Percentiles rank a stretch among this genome's conserved stretches.
Conservation (phyloP, 192 early-diverging fungal species). For the Umbelopsis sp. region DNA sequence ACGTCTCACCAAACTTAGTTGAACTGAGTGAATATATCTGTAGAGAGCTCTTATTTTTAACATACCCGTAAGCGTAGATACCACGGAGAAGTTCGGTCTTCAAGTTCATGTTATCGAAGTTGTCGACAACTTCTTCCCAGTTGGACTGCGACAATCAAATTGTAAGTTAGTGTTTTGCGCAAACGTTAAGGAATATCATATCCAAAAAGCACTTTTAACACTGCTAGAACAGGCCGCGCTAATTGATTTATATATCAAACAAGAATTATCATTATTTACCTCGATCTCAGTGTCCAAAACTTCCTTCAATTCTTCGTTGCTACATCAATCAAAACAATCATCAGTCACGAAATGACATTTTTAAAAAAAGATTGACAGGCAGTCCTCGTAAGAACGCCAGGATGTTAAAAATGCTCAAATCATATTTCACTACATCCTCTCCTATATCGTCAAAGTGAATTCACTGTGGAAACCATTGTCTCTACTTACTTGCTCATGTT, state of each 20-base stretch:
- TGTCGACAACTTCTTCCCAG: constrained; percentile 93
- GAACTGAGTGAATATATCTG: background rate
- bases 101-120: constrained; percentile 96
- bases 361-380: too few relatives aligned
- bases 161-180: background rate
- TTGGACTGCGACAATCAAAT: constrained; percentile 67
- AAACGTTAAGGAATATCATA: background rate
- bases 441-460: background rate
- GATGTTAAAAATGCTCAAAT: too few relatives aligned
- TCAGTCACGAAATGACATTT: background rate
- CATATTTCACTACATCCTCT: too few relatives aligned
- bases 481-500: constrained; percentile 20
- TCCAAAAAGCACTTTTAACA: background rate
- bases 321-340: constrained; percentile 2
- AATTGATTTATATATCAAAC: background rate
- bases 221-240: background rate
- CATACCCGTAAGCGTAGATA: constrained; percentile 96
- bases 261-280: background rate
- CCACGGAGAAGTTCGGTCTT: constrained; percentile 91
- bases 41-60: constrained; percentile 5
- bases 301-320: constrained; percentile 39
- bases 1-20: background rate
- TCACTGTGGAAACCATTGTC: background rate
- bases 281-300: constrained; percentile 33
- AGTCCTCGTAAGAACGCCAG: too few relatives aligned